Evolutionary conservation across 2,329 filamentous ascomycete species (phyloP), one percentile per base, ranked within the genome.

Genomic region (Pseudocercospora musae): DNA sequence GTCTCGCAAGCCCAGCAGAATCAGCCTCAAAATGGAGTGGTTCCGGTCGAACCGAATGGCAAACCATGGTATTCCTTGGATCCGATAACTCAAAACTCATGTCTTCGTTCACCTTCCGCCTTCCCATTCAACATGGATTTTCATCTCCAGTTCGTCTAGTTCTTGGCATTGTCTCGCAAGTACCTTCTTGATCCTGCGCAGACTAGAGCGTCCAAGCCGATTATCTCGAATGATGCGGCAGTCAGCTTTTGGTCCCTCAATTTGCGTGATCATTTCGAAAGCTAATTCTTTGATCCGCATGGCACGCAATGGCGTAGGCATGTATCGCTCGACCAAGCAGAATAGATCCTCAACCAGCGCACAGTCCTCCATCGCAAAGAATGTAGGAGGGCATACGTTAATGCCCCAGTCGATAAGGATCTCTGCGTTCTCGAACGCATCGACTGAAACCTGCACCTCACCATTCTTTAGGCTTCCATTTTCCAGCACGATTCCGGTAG

Each of bases 131-230:
- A 57, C 53, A 31, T 44, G 42, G 21, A 61, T 48, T 23, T 57
- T 57, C 59, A 61, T n/a, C 31, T 57, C 54, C 31, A 55, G 49
- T 7, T 61, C 59, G n/a, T 27, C 42, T 20, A 8, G 48, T 21
- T 27, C 15, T 25, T 61, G 18, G 29, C 59, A 61, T 23, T 52
- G 59, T 48, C 15, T 27, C 44, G 27, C 23, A 20, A 61, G 27
- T 27, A 52, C 57, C 23, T 61, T 57, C 46, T 57, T 10, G 53
- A 61, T 57, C n/a, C 56, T 31, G 9, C 55, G 54, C 53, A 61
- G 21, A 11, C 50, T 46, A 25, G 48, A 20, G 15, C 59, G 53
- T 40, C 59, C 59, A n/a, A 56, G 18, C 25, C 29, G 25, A 27
- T 57, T 23, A 50, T 57, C 54, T 8, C 59, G 40, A 3, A 53